Conservation (phyloP, 2,329 filamentous ascomycete genomes). For the Colletotrichum navitas region DNA sequence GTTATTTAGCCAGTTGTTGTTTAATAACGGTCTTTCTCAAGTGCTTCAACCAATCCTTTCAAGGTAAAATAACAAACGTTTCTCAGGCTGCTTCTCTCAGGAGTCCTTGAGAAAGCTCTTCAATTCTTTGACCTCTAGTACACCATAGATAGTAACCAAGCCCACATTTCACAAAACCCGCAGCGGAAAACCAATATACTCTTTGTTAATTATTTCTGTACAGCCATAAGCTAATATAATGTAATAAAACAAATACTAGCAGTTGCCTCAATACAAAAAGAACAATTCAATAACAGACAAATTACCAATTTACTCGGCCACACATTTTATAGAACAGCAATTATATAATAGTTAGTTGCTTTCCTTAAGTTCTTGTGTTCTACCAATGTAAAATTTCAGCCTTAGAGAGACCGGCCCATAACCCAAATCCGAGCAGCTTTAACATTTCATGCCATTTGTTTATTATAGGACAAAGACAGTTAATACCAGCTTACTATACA, state of each 20-base stretch:
- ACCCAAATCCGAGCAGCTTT: too few relatives aligned
- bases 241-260: background rate
- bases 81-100: background rate
- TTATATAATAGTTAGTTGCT: accelerated
- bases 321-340: background rate
- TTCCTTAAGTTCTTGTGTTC: background rate
- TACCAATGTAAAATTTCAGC: too few relatives aligned
- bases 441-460: too few relatives aligned
- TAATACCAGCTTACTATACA: too few relatives aligned
- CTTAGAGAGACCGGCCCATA: too few relatives aligned
- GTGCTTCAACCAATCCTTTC: background rate
- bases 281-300: background rate
- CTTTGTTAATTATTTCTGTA: background rate
- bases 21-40: background rate
- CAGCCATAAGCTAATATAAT: background rate
- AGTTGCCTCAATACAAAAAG: background rate
- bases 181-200: background rate
- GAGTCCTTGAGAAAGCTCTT: background rate
- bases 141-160: too few relatives aligned
- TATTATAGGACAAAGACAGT: too few relatives aligned
- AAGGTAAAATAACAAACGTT: background rate
- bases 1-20: background rate
- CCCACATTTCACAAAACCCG: too few relatives aligned
- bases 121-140: background rate
- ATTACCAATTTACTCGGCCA: too few relatives aligned